These are phyloP conservation scores for Vicia faba DNA, from an alignment of 306 rosid genomes.

Conservation along the genomic window DNA sequence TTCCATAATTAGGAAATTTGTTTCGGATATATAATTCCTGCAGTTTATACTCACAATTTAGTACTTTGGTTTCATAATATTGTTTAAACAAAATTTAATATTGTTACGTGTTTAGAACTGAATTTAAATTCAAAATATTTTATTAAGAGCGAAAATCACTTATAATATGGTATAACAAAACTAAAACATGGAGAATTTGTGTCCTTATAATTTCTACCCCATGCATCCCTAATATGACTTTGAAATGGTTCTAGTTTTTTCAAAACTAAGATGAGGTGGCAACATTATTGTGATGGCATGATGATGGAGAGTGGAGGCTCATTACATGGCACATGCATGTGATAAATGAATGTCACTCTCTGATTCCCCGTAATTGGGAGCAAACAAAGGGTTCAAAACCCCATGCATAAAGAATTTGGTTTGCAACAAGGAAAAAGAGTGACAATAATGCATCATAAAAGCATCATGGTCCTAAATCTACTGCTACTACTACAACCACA, in stretches of 20 bases:
- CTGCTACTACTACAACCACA: constrained; percentile 19
- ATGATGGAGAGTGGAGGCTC: constrained; percentile 31
- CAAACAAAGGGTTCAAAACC: constrained; percentile 44
- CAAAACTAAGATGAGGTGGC: constrained; percentile 21
- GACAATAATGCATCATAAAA: constrained; percentile 39
- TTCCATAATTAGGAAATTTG: constrained; percentile 20
- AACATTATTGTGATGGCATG: constrained; percentile 30
- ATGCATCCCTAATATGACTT: constrained; percentile 13
- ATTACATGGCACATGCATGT: constrained; percentile 44
- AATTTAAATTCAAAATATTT: too few species aligned
- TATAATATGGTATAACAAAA: constrained; percentile 29
- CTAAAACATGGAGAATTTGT: constrained; percentile 32
- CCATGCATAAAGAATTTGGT: constrained; percentile 39
- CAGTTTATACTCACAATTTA: neutral
- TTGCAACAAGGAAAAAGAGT: constrained; percentile 36
- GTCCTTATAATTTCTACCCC: constrained; percentile 16
- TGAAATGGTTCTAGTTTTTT: constrained; percentile 18
- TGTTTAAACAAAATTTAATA: too few species aligned
- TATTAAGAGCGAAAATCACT: too few species aligned
- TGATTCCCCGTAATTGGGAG: constrained; percentile 33
- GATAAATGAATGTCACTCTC: constrained; percentile 50
- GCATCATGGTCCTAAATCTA: constrained; percentile 38
- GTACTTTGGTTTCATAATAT: constrained; percentile 1
- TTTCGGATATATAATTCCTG: constrained; percentile 30
- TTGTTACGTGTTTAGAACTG: too few species aligned